A percentile compares a stretch with the other conserved stretches of the same genome.
These are phyloP conservation scores for Agaricus blazei DNA, from an alignment of 768 basidiomycete genomes.

Conservation along the genomic window DNA sequence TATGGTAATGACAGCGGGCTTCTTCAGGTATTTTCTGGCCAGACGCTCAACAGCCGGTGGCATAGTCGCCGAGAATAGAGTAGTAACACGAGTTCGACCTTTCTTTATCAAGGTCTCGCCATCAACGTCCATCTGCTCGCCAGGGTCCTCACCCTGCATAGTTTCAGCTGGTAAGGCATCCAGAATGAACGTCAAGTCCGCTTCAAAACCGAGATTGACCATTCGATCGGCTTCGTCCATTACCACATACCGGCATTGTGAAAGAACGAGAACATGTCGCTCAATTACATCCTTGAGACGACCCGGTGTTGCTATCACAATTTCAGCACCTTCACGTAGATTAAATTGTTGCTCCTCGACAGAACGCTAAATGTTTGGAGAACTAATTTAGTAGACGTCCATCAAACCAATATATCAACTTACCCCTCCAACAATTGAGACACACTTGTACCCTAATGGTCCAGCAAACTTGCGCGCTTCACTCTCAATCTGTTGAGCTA, in stretches of 20 bases:
- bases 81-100: conserved; percentile 87
- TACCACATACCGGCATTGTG: conserved; percentile 96
- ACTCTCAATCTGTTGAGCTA: conserved; percentile 95
- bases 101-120: conserved; percentile 63
- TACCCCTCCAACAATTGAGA: conserved; percentile 97
- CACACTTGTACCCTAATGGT: conserved; percentile 88
- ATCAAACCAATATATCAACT: conserved; percentile 18
- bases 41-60: conserved; percentile 94
- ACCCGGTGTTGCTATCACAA: conserved; percentile 98
- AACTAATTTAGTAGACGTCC: neutral
- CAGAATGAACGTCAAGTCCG: conserved; percentile 89
- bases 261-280: conserved; percentile 89
- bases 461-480: conserved; percentile 91
- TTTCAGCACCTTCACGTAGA: conserved; percentile 96
- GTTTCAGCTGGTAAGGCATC: conserved; percentile 86
- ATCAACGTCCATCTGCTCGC: conserved; percentile 76
- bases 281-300: conserved; percentile 98
- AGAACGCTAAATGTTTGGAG: conserved; percentile 48
- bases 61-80: conserved; percentile 98
- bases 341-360: conserved; percentile 99
- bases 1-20: conserved; percentile 94
- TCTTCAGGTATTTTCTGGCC: conserved; percentile 88
- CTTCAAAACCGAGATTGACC: conserved; percentile 97
- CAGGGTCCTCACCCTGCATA: conserved; percentile 80
- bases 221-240: conserved; percentile 99